Evolutionary conservation across 2,329 filamentous ascomycete species (phyloP).

Genomic region (Curvularia hawaiiensis): DNA sequence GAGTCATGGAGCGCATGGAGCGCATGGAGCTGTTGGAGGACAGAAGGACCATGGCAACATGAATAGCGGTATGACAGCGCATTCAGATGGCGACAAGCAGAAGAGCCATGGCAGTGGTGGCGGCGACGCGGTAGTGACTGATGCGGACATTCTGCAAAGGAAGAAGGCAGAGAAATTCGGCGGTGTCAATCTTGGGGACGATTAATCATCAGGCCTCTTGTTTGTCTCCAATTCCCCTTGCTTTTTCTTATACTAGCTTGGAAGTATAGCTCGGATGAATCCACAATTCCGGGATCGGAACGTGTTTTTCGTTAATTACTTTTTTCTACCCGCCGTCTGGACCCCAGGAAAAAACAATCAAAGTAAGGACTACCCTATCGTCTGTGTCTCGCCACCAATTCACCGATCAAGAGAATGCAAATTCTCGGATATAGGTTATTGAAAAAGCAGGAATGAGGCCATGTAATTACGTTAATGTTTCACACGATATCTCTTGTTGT

Average conservation of each 20-base stretch:
- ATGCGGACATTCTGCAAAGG: conserved; percentile 14
- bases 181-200: conserved; percentile 16
- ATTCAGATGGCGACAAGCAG: neutral
- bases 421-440: neutral
- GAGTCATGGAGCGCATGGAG: neutral
- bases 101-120: neutral
- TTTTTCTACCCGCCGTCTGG: too few relatives aligned
- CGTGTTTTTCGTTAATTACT: neutral
- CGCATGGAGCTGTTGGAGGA: neutral
- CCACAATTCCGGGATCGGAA: neutral
- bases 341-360: neutral
- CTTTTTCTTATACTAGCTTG: neutral
- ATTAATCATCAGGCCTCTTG: neutral
- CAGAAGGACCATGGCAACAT: neutral
- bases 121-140: neutral
- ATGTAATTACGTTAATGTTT: neutral
- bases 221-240: neutral
- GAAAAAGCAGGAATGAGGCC: neutral
- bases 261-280: neutral
- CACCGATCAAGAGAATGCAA: neutral
- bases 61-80: neutral
- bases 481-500: neutral
- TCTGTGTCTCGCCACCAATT: neutral
- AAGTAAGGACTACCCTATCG: neutral
- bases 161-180: conserved; percentile 24